A percentile compares a stretch with the other conserved stretches of the same genome.
Conservation (phyloP, 192 early-diverging fungal species). For the Backusella westeae region DNA sequence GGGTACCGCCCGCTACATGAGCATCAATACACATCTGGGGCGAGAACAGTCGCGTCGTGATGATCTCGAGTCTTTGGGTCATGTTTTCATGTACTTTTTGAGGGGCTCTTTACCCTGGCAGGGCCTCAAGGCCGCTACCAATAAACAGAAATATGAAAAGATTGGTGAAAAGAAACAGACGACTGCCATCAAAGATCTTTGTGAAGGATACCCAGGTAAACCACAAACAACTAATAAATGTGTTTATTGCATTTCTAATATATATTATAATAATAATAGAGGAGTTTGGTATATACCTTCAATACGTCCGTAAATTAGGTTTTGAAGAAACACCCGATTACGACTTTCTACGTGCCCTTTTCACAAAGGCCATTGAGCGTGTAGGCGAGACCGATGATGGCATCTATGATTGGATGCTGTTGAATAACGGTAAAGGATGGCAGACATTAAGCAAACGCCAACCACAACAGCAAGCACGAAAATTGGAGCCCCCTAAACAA, state of each 20-base stretch:
- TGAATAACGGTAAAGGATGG: conserved; percentile 58
- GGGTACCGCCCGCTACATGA: conserved; percentile 98
- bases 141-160: conserved; percentile 99
- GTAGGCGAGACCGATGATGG: conserved; percentile 82
- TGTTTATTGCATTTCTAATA: no score
- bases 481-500: no score
- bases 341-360: conserved; percentile 83
- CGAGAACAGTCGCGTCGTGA: conserved; percentile 98
- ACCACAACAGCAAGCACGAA: neutral
- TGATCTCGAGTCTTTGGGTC: conserved; percentile 95
- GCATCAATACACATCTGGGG: conserved; percentile 97
- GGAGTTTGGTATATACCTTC: conserved; percentile 86
- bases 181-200: conserved; percentile 84
- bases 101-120: conserved; percentile 95
- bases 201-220: conserved; percentile 82
- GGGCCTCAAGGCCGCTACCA: conserved; percentile 94
- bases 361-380: conserved; percentile 75
- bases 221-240: no score
- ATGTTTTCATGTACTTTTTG: conserved; percentile 99
- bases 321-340: conserved; percentile 98
- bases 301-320: conserved; percentile 85
- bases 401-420: conserved; percentile 93
- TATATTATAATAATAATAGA: conserved; percentile 34
- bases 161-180: conserved; percentile 98
- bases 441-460: conserved; percentile 20